Evolutionary conservation across 345 rosid genomes (phyloP), one percentile per base, ranked within the genome.

Genomic region (Gossypium arboreum): DNA sequence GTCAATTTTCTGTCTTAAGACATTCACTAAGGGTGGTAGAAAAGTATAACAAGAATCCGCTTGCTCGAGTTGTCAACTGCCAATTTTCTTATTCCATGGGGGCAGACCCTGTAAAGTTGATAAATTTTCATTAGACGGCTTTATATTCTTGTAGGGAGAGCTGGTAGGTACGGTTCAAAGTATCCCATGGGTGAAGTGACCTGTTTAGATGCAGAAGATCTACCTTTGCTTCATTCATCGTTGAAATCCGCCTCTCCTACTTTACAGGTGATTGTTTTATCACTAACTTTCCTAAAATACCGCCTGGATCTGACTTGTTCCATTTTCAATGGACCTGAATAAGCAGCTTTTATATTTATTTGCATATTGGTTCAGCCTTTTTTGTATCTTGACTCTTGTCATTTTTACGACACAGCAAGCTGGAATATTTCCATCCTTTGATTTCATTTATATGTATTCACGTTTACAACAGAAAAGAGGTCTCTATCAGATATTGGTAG

Each of bases 131-230:
- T 20, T 12, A 41, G 74, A 44, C 59, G 18, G 22, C 61, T 41
- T 20, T 68, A 22, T 44, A 3, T 68, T 17, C 3, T 73, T 48
- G 61, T 76, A 91, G 98, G 98, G 80, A 87, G 98, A 86, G 97
- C 97, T 43, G 98, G 97, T 73, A 84, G 98, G 81, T 94, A 90
- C 72, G 89, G 89, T 54, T 94, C 98, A 74, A 88, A 91, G 63
- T 94, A 84, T 80, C 97, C 97, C 65, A 78, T 80, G n/a, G 98
- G 98, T 59, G 92, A 94, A 81, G 98, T 94, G 76, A 94, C 98
- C 61, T 94, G 98, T 82, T 84, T 91, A 68, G 45, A 79, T 60
- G 78, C 73, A 67, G 81, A 77, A 18, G 97, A 94, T 84, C 86
- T 94, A 73, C 88, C 91, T 41, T 83, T 94, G 80, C 97, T 94